Percentiles rank a stretch among this genome's conserved stretches.
These are phyloP conservation scores for Diplodia corticola DNA, from an alignment of 2,329 filamentous ascomycete genomes.

Conservation along the genomic window DNA sequence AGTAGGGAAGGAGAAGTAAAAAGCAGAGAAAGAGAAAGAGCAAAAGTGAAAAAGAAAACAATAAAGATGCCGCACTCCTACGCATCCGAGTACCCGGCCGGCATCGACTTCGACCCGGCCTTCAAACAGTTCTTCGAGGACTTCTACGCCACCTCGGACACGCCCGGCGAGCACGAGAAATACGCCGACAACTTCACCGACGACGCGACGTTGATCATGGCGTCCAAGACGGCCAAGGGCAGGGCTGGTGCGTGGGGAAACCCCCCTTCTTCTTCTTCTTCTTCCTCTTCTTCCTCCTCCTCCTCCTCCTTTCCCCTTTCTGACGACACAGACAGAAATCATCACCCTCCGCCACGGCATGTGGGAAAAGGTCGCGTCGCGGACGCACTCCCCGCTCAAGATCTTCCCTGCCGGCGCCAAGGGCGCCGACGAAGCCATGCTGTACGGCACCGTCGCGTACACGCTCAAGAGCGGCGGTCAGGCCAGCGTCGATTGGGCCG, in stretches of 20 bases:
- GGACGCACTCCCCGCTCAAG: constrained; percentile 49
- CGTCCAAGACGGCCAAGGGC: constrained; percentile 48
- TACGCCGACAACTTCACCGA: constrained; percentile 52
- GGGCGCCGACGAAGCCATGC: constrained; percentile 52
- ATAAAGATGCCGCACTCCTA: constrained; percentile 27
- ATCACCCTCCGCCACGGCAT: constrained; percentile 52
- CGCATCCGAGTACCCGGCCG: constrained; percentile 37
- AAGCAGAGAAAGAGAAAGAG: background rate
- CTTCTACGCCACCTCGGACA: constrained; percentile 51
- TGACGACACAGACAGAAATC: constrained; percentile 45
- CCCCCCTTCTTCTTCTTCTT: background rate
- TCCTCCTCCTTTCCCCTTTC: background rate
- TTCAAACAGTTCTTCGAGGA: constrained; percentile 48
- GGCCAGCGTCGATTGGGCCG: constrained; percentile 55
- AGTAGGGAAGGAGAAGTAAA: background rate
- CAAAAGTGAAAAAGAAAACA: background rate
- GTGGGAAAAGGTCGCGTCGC: constrained; percentile 54
- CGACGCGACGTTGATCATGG: constrained; percentile 56
- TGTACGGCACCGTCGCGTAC: constrained; percentile 56
- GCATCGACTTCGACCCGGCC: constrained; percentile 40
- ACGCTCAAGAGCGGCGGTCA: constrained; percentile 53
- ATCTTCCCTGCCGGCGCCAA: constrained; percentile 53
- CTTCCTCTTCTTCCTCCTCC: background rate
- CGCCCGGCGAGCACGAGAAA: constrained; percentile 49
- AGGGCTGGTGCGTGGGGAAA: constrained; percentile 41